Evolutionary conservation across 2,329 filamentous ascomycete genomes (phyloP), one percentile per base, ranked within the genome.

Genomic region (Trichophyton schoenleinii): DNA sequence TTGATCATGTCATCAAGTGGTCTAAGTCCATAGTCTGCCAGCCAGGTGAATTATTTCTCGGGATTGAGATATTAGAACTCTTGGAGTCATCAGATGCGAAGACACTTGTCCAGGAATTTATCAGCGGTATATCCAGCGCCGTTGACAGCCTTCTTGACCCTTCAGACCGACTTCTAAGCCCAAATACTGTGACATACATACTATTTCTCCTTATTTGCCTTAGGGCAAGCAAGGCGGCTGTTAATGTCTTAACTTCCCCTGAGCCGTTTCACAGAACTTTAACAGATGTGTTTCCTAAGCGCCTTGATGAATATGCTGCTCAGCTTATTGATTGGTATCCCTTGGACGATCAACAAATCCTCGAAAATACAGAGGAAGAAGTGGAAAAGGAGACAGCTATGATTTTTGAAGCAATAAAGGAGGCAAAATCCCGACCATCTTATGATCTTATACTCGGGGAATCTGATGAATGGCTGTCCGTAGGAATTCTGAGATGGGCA

Each of bases 401-500:
- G 2, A 36, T 59, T n/a, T 25, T 36, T n/a, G 66, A 66, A n/a
- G 61, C 65, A 20, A 63, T 71, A 7, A 66, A 66, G 34, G 59
- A 61, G 0, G 64, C 68, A 58, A 64, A 62, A 3, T 57, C 55
- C 3, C 62, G 60, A 22, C 62, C 64, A 7, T 41, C 60, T 2
- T 46, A 59, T 0, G 36, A 64, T 15, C 67, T 69, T 55, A 57
- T 60, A 1, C 58, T 34, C 9, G 3, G 68, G 67, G 2, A 63
- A 63, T 13, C 63, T 64, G 49, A 66, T 57, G 60, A 64, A 65
- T 75, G 74, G 74, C 63, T 75, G 34, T 70, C 71, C 31, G 65
- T 70, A 5, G 70, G 73, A 20, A 73, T 71, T 71, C 18, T 78
- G 55, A 72, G 74, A 53, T 78, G 76, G 76, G 72, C 73, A 25